A percentile compares a stretch with the other conserved stretches of the same genome.
Evolutionary conservation across 176 grass and related monocot genomes (phyloP).

Genomic region (Stipa capillata): DNA sequence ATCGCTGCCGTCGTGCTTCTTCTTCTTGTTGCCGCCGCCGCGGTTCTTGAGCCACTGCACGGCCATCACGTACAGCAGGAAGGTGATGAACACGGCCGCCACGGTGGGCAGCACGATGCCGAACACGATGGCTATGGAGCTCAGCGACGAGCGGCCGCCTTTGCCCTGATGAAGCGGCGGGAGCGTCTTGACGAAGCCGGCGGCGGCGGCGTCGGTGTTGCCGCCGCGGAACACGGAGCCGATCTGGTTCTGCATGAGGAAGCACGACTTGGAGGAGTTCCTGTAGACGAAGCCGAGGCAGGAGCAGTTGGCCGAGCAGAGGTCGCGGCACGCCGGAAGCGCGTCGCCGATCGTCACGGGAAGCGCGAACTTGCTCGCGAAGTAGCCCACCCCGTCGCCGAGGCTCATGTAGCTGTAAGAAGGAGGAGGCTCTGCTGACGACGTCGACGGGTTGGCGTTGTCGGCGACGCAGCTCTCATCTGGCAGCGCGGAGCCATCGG

Average conservation of each 20-base stretch:
- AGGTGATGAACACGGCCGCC: constrained; percentile 22
- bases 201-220: not conserved
- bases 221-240: constrained; percentile 41
- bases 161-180: not conserved
- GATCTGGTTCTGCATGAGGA: constrained; percentile 37
- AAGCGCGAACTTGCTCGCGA: constrained; percentile 38
- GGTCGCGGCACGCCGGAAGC: constrained; percentile 29
- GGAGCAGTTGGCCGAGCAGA: constrained; percentile 72
- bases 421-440: not conserved
- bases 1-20: not conserved
- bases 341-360: constrained; percentile 12
- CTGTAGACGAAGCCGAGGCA: constrained; percentile 73
- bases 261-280: constrained; percentile 53
- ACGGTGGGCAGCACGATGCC: constrained; percentile 43
- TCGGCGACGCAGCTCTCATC: not conserved
- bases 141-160: not conserved
- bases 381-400: constrained; percentile 43
- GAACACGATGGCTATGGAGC: constrained; percentile 33
- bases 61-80: constrained; percentile 24
- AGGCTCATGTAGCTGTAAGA: constrained; percentile 37
- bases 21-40: not conserved
- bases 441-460: not conserved
- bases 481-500: constrained; percentile 16
- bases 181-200: constrained; percentile 58
- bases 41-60: constrained; percentile 19